Evolutionary conservation across 345 rosid genomes (phyloP).

Genomic region (Brassica carinata): DNA sequence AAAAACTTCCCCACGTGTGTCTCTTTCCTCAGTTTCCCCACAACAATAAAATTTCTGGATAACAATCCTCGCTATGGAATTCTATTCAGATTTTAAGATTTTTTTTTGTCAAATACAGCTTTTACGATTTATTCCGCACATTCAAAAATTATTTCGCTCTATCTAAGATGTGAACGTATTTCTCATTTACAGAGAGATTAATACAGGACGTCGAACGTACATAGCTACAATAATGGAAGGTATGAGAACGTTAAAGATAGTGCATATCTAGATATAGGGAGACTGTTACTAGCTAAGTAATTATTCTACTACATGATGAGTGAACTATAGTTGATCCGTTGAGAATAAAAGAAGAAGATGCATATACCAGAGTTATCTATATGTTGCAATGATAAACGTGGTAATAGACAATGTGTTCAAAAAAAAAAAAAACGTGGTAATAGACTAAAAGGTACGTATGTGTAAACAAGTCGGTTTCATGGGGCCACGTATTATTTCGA

Average conservation of each 20-base stretch:
- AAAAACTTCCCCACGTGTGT: conserved; percentile 2
- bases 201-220: background rate
- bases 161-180: background rate
- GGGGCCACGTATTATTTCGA: conserved; percentile 31
- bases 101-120: background rate
- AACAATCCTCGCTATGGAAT: background rate
- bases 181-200: background rate
- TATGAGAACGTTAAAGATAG: background rate
- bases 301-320: background rate
- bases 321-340: background rate
- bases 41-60: background rate
- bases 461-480: conserved; percentile 20
- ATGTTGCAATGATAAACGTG: conserved; percentile 14
- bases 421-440: conserved; percentile 8
- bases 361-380: background rate
- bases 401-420: background rate
- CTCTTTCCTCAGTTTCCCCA: background rate
- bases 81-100: background rate
- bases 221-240: background rate
- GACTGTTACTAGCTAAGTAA: background rate
- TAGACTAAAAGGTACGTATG: background rate
- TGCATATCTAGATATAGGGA: background rate
- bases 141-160: background rate
- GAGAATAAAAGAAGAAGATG: background rate
- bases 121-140: background rate